Evolutionary conservation across 1,284 basidiomycete genomes (phyloP), one percentile per base, ranked within the genome.

Genomic region (Heliocybe sulcata): DNA sequence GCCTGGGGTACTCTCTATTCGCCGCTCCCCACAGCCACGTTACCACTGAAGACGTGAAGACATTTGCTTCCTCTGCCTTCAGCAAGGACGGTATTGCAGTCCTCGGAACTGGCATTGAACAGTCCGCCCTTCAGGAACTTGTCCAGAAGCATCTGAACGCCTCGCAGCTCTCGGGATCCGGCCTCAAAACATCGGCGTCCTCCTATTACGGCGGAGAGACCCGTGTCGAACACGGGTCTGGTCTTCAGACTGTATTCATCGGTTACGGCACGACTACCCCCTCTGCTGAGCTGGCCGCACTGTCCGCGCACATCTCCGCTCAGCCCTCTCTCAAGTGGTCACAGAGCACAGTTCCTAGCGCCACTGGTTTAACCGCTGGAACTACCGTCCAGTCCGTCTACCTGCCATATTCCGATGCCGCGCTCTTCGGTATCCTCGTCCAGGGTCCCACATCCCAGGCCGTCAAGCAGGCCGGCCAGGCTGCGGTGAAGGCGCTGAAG

Each of bases 1-100:
- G 94, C 26, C 90, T 98, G 64, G 93, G 94, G 65, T 82, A 90
- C 64, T 89, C 92, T 45, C 79, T 97, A 60, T 94, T 91, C 71
- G 87, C 92, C 25, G 75, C 85, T 14, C 73, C 82, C n/a, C 82
- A 90, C 67, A 74, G 74, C 57, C 74, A 79, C 61, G 74, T 94
- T 60, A 79, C 84, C 53, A 77, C 80, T 47, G 77, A 78, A 19
- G 84, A 88, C 63, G 80, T 95, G 64, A 84, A 88, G 68, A 70
- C 79, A 1, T 94, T 79, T 66, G 92, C 91, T 58, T 70, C 80
- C 53, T 70, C 81, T 56, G 84, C 82, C 29, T 94, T 95, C 70
- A 76, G 80, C 56, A 82, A 85, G 64, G 81, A 77, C 60, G 93
- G 94, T 73, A 74, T 97, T 56, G 89, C 91, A 50, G 82, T 97